Conservation (phyloP, 345 rosid genomes). For the Citrus sinensis region DVS_A1.0 CM039164.1:6261501-6262000, state of each 20-base stretch:
- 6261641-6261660: not conserved
- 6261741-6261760: not conserved
- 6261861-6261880: not conserved
- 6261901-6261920: not conserved
- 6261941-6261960: not conserved
- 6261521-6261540: not conserved
- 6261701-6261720: not conserved
- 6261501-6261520: not conserved
- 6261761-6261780: not conserved
- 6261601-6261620: not conserved
- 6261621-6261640: not conserved
- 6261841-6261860: not conserved
- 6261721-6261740: not conserved
- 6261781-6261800: not conserved
- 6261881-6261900: not conserved
- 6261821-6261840: not conserved
- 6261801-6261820: not conserved
- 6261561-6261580: not conserved
- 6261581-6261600: not conserved
- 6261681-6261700: not conserved
- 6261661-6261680: not conserved
- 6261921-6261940: not conserved
- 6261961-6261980: too few species aligned
- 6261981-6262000: too few species aligned
- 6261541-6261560: not conserved